phyloP scores from a whole-genome alignment of 192 early-diverging fungal species.

The Coemansia sp. region DNA sequence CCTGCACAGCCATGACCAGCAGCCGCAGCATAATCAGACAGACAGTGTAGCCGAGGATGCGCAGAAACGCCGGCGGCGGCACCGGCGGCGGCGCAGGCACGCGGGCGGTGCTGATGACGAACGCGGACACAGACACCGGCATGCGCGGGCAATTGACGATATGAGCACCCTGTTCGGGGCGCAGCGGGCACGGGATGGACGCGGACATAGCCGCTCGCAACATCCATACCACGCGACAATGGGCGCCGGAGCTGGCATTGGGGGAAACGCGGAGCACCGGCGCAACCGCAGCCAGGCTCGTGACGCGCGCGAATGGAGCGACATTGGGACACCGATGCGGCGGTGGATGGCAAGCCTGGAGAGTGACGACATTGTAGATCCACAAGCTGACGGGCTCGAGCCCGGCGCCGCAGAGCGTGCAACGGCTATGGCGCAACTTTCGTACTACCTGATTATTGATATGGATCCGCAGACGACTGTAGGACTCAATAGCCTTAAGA shows the following conservation, averaged over 20 bases:
- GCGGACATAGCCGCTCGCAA: not conserved
- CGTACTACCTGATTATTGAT: conserved; percentile 47
- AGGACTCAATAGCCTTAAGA: conserved; percentile 25
- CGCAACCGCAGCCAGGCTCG: not conserved
- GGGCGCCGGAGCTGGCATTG: conserved; percentile 7
- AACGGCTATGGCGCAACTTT: conserved; percentile 24
- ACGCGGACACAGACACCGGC: not conserved
- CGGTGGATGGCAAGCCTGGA: conserved; percentile 48
- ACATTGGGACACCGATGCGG: conserved; percentile 14
- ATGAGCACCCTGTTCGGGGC: conserved; percentile 24
- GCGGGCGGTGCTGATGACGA: not conserved
- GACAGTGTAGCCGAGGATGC: not conserved
- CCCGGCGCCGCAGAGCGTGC: not conserved
- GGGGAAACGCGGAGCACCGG: not conserved
- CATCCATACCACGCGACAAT: conserved; percentile 10
- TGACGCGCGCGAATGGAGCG: not conserved
- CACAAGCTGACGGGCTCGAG: conserved; percentile 24
- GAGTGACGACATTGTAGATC: conserved; percentile 23
- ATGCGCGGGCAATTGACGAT: conserved; percentile 27
- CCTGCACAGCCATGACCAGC: conserved; percentile 23
- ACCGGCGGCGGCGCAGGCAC: conserved; percentile 16
- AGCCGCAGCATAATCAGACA: not conserved
- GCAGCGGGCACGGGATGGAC: conserved; percentile 6
- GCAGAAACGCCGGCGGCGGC: conserved; percentile 13
- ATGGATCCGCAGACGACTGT: conserved; percentile 53